These are phyloP conservation scores for Asterophora parasitica DNA, from an alignment of 768 basidiomycete species.

Conservation along the genomic window DNA sequence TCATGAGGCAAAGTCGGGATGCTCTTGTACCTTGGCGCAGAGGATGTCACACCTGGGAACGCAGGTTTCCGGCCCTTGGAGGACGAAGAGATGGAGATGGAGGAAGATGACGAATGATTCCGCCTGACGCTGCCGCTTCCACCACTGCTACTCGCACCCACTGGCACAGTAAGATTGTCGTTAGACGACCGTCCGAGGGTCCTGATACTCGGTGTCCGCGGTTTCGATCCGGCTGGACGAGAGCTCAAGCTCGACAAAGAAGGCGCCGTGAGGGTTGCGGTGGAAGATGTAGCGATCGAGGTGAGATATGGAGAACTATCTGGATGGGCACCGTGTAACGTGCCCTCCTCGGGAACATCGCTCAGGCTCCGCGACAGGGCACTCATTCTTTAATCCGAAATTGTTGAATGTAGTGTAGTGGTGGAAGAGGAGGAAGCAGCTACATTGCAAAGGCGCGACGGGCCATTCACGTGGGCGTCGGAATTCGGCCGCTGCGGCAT, in stretches of 20 bases:
- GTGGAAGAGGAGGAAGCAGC: background rate
- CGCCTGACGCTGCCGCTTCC: constrained; percentile 12
- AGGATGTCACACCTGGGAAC: constrained; percentile 1
- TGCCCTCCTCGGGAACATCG: constrained; percentile 31
- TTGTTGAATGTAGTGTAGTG: background rate
- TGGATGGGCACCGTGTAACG: constrained; percentile 12
- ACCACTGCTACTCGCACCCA: constrained; percentile 1
- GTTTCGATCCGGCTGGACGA: constrained; percentile 7
- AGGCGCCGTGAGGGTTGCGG: constrained; percentile 5
- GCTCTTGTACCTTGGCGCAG: constrained; percentile 34
- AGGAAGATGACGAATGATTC: constrained; percentile 18
- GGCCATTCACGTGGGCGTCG: background rate
- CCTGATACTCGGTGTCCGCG: constrained; percentile 29
- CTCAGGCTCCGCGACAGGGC: constrained; percentile 21
- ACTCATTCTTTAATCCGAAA: constrained; percentile 18
- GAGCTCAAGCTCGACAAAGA: constrained; percentile 11
- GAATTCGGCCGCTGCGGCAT: background rate
- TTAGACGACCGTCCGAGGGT: constrained; percentile 26
- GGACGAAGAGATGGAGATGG: constrained; percentile 12
- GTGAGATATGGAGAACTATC: constrained; percentile 5
- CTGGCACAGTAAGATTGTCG: constrained; percentile 11
- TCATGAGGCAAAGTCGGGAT: constrained; percentile 60
- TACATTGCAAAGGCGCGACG: background rate
- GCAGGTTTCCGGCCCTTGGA: constrained; percentile 19
- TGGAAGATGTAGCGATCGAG: constrained; percentile 11